phyloP scores from a whole-genome alignment of 2,329 filamentous ascomycete genomes.

The Fusarium anthophilum region DNA sequence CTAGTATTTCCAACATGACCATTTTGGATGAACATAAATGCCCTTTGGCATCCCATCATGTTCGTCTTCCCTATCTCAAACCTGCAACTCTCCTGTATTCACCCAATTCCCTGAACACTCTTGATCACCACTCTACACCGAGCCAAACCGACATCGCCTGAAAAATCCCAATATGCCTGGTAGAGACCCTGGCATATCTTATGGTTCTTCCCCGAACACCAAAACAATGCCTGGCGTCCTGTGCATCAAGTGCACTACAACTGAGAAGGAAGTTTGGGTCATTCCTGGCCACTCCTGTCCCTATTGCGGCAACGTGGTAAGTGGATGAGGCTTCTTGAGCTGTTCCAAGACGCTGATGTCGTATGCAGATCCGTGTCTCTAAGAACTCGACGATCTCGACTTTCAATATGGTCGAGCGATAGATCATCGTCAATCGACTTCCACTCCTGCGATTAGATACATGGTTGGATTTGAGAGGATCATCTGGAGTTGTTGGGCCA shows the following conservation, averaged over 20 bases:
- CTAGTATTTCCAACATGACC: accelerated
- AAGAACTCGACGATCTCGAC: neutral
- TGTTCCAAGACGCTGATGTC: accelerated
- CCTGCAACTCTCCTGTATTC: accelerated
- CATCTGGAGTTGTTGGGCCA: neutral
- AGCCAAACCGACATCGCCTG: accelerated
- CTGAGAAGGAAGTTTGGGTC: neutral
- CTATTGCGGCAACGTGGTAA: neutral
- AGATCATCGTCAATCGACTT: accelerated
- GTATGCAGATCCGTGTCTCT: accelerated
- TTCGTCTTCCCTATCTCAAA: neutral
- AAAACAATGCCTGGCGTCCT: neutral
- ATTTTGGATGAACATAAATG: accelerated
- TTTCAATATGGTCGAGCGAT: neutral
- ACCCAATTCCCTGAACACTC: accelerated
- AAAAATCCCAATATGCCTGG: neutral
- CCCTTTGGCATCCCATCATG: accelerated
- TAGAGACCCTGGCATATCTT: neutral
- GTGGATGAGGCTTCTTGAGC: accelerated
- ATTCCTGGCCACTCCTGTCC: neutral
- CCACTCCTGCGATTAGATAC: accelerated
- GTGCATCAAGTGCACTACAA: neutral
- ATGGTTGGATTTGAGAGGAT: accelerated
- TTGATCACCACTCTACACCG: too few relatives aligned
- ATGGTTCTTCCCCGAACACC: neutral